A percentile compares a stretch with the other conserved stretches of the same genome.
These are phyloP conservation scores for Saitozyma podzolica DNA, from an alignment of 768 basidiomycete species.

Conservation along the genomic window DNA sequence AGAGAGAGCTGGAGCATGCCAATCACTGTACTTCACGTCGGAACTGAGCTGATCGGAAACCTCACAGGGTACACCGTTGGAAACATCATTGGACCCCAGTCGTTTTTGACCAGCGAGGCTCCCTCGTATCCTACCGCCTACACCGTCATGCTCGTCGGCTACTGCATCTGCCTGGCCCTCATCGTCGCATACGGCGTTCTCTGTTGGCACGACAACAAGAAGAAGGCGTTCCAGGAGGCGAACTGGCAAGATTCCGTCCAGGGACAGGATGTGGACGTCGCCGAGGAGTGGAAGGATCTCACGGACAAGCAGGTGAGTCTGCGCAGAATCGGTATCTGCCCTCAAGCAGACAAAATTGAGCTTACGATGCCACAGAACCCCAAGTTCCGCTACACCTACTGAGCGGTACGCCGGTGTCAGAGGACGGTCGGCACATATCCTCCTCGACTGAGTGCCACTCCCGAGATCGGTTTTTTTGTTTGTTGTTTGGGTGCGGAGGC, in stretches of 20 bases:
- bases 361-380: too few relatives aligned
- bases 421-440: too few relatives aligned
- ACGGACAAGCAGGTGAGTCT: constrained; percentile 32
- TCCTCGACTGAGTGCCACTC: too few relatives aligned
- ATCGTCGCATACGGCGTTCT: constrained; percentile 20
- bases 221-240: constrained; percentile 26
- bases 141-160: constrained; percentile 15
- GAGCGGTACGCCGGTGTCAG: too few relatives aligned
- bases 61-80: constrained; percentile 6
- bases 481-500: too few relatives aligned
- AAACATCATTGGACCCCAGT: constrained; percentile 16
- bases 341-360: too few relatives aligned
- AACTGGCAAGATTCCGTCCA: constrained; percentile 17
- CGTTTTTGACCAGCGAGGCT: constrained; percentile 10
- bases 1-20: too few relatives aligned
- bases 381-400: too few relatives aligned
- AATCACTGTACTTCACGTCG: too few relatives aligned
- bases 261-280: background rate
- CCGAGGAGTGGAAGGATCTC: constrained; percentile 35
- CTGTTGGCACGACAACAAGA: constrained; percentile 33
- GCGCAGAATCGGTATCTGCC: too few relatives aligned
- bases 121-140: constrained; percentile 12
- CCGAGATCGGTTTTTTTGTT: too few relatives aligned
- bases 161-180: constrained; percentile 19
- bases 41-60: too few relatives aligned